A percentile compares a stretch with the other conserved stretches of the same genome.
Conservation (phyloP, 1,284 basidiomycete genomes). For the Apiotrichum gracile region DNA sequence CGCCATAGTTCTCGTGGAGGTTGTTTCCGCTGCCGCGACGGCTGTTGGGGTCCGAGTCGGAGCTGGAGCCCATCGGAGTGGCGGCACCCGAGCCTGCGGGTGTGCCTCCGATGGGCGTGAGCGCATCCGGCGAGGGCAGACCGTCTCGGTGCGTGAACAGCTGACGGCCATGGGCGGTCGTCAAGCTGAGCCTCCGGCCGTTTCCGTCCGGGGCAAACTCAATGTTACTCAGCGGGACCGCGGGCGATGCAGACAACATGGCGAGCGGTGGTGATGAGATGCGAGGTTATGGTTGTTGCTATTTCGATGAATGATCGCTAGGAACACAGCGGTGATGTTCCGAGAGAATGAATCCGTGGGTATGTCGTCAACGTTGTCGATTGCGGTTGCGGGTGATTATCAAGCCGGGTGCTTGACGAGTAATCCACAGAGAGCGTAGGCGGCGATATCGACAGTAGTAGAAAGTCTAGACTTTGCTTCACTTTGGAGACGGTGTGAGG, state of each 20-base stretch:
- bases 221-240: conserved; percentile 41
- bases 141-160: conserved; percentile 41
- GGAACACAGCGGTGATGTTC: too few relatives aligned
- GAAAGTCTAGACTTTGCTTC: too few relatives aligned
- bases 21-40: conserved; percentile 19
- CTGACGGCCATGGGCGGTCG: conserved; percentile 38
- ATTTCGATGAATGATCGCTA: too few relatives aligned
- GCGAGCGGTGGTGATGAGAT: conserved; percentile 1
- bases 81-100: conserved; percentile 15
- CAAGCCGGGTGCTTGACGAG: too few relatives aligned
- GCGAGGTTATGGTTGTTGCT: too few relatives aligned
- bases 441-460: too few relatives aligned
- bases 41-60: conserved; percentile 16
- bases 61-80: conserved; percentile 14
- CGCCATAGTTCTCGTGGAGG: conserved; percentile 12
- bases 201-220: conserved; percentile 24
- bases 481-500: too few relatives aligned
- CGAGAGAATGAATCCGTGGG: too few relatives aligned
- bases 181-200: conserved; percentile 34
- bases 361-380: too few relatives aligned
- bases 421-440: too few relatives aligned
- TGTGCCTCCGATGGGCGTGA: conserved; percentile 40
- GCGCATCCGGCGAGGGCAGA: conserved; percentile 39
- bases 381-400: too few relatives aligned
- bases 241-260: conserved; percentile 44